A percentile compares a stretch with the other conserved stretches of the same genome.
Conservation (phyloP, 1,284 basidiomycete species). For the Bondarzewia mesenterica region DNA sequence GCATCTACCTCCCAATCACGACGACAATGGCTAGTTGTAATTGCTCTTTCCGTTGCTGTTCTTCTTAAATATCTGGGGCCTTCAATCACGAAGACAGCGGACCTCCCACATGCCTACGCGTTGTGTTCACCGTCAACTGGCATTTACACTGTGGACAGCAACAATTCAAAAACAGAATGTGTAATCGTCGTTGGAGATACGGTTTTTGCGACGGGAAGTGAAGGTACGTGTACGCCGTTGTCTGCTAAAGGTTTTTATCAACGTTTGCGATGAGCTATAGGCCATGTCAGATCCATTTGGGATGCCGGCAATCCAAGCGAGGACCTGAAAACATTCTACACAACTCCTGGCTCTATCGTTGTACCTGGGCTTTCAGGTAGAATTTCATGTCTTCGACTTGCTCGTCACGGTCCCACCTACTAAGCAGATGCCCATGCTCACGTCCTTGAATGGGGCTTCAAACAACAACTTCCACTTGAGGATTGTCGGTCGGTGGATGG, state of each 20-base stretch:
- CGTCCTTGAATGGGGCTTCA: constrained; percentile 63
- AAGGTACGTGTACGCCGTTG: constrained; percentile 31
- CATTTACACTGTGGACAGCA: constrained; percentile 12
- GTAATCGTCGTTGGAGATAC: constrained; percentile 50
- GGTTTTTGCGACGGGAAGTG: constrained; percentile 49
- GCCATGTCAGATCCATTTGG: constrained; percentile 18
- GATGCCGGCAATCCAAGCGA: constrained; percentile 15
- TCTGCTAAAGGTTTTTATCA: constrained; percentile 4
- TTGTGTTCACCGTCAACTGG: constrained; percentile 6
- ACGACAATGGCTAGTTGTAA: background rate
- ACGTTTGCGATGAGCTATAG: constrained; percentile 14
- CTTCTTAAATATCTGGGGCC: background rate
- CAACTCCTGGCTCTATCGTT: constrained; percentile 40
- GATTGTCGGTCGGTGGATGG: constrained; percentile 54
- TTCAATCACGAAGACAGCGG: background rate
- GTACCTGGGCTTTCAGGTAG: constrained; percentile 67
- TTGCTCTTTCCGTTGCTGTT: background rate
- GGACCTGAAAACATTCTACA: constrained; percentile 23
- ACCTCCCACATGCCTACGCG: constrained; percentile 5
- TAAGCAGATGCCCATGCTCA: constrained; percentile 74
- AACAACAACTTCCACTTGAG: constrained; percentile 55
- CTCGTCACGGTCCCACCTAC: constrained; percentile 1
- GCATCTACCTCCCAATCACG: background rate
- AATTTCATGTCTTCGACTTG: background rate
- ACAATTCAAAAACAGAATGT: constrained; percentile 43